Base-by-base conservation (phyloP, 805 yeast genomes). In the Candida piceae region DNA sequence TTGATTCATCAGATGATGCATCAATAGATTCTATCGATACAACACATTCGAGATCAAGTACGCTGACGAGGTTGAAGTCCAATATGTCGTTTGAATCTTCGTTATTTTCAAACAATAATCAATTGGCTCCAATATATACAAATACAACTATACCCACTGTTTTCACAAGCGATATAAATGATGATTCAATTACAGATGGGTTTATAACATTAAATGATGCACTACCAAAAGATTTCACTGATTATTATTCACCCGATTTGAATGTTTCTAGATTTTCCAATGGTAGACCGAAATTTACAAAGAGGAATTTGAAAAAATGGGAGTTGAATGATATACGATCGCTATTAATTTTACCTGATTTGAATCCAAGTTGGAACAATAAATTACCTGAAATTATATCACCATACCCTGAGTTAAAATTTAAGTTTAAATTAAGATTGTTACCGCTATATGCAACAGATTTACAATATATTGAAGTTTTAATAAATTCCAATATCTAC, bases 241-340 rank as follows among this genome's bases (percentile, higher is more conserved):
- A 75, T 48, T 75, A 76, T 74, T 79, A 79, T 51, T 60, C 78
- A 0, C 70, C 78, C 1, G 83, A 78, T 40, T 54, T 76, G 10
- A 56, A 73, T 17, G 64, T 67, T 26, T 70, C 70, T 39, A 67
- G 72, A 16, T 61, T 76, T 27, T 63, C 70, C 9, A 74, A 74
- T 44, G 82, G 83, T 0, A 63, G 87, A 30, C 86, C 85, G 10
- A 55, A 60, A 18, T 80, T 78, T 57, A 78, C 86, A 0, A 73
- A 71, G 42, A 63, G 87, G 36, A 76, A 73, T 12, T 62, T 83
- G 28, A 62, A 77, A 18, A 83, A 80, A 55, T 83, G 90, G 90
- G 78, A 73, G 32, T 52, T 79, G 34, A 83, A 83, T 55, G 89
- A 81, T 53, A 62, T 79, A 15, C 62, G 90, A 30, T 78, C 87